Base-by-base conservation (phyloP, 2,329 filamentous ascomycete species). In the Ustulina deusta region DNA sequence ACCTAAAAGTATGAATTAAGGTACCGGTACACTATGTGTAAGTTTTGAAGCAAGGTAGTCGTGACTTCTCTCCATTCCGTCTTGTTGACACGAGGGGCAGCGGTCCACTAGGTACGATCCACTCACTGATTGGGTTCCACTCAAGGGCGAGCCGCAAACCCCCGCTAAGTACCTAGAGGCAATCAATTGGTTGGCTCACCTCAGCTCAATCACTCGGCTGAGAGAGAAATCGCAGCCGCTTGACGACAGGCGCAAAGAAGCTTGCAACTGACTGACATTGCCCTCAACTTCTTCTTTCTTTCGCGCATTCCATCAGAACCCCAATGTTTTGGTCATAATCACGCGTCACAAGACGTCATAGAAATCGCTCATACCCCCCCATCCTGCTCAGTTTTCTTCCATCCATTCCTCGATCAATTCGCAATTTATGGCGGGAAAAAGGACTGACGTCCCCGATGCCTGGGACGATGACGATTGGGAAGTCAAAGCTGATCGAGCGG, bases 381-480 rank as follows among this genome's bases (percentile, higher is more conserved):
- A n/a, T n/a, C n/a, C 15, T 9, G 27, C 27, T 29, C 27, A 61
- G 27, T 7, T 13, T 10, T 36, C 22, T 58, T 17, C 10, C 11
- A 49, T 22, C n/a, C 20, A 20, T 13, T 15, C 29, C 40, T 36
- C 52, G 32, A 44, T 17, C 15, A 25, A 62, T n/a, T 48, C 29
- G 22, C 51, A 34, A 48, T 51, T 13, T 49, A 72, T 68, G 69
- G 63, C 63, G 3, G 66, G 64, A 22, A 70, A 58, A 57, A 57
- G 63, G 20, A 64, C 73, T 55, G 80, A 79, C 25, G 79, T 91
- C 66, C 90, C 92, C 42, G 89, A 94, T 78, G 94, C 93, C 22
- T 97, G 95, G 95, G 93, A 95, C 38, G 86, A 83, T 71, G 90
- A 97, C 74, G 93, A 97, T 76, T 98, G 94, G 94, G 93, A 95